Evolutionary conservation across 169 alveolate species (phyloP), one percentile per base, ranked within the genome.

Genomic region (Besnoitia besnoiti): DNA sequence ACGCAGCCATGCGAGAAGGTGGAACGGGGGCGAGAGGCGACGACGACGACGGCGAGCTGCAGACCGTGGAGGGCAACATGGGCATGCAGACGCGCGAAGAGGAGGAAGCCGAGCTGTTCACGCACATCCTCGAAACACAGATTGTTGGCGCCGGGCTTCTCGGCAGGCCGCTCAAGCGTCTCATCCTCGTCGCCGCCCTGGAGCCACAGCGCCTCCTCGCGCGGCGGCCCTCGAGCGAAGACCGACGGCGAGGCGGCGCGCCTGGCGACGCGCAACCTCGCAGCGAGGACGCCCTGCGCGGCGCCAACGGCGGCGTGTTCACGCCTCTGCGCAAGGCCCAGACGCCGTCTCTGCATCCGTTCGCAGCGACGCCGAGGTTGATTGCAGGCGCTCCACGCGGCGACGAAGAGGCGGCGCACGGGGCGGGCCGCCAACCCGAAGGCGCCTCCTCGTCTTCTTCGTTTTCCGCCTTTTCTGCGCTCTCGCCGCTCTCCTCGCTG

Each of bases 31-130:
- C 85, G 30, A 27, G 37, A 8, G 85, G 5, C 50, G 55, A 50
- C 27, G 75, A n/a, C 8, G 90, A n/a, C n/a, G 19, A 19, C 12
- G 40, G 47, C 3, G 62, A 44, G 47, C 19, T 37, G 39, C 61
- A 77, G 49, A n/a, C 40, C 46, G 90, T 82, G 33, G 90, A 82
- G 33, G 47, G 62, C 39, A 82, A 82, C 75, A 44, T 82, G 75
- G 90, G 90, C 1, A 82, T 82, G 90, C 90, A 82, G 75, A 82
- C 90, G 39, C 30, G 46, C 2, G 90, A 82, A 49, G 90, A 82
- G 33, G 90, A 82, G 16, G 90, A 82, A 24, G 90, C 75, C 27
- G 90, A 82, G 33, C n/a, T 82, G 46, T 49, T 82, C 35, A 27
- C 62, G 1, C 90, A 82, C 76, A 44, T 82, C 46, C 14, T 82